Evolutionary conservation across 1,284 basidiomycete species (phyloP), one percentile per base, ranked within the genome.

Genomic region (Cystobasidium sp.): DNA sequence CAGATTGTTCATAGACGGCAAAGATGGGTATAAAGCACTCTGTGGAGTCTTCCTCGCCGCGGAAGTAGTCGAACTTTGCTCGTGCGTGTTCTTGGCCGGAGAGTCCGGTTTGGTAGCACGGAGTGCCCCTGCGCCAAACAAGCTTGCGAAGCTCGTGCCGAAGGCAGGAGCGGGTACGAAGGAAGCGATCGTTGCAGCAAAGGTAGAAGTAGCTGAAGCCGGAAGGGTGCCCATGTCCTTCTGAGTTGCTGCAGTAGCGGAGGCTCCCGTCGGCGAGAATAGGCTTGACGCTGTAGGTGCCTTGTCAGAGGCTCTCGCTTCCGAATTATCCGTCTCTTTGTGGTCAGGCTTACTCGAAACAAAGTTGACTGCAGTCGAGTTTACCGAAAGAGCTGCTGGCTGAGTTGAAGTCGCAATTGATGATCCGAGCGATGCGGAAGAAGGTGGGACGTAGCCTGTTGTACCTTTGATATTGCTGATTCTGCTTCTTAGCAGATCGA

Each of bases 151-250:
- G 53, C 62, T 65, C 7, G 70, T 24, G 8, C 63, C 47, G 47
- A 73, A 73, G 10, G 70, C 22, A 8, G 70, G 70, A 10, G 70
- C 70, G 18, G 70, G 70, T 39, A 73, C 70, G 52, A 73, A 73
- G 22, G 70, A 53, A 3, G 70, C 62, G 39, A 73, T 51, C 20
- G 70, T 62, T 14, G 51, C 31, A 3, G 70, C 62, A 43, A 73
- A 73, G 20, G 70, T 61, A 5, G 62, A 58, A 64, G 58, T 51
- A 43, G 63, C 44, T 20, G 62, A 66, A 9, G 58, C 20, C 1
- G 55, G 52, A n/a, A 49, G 44, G 20, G 58, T 20, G 14, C 56
- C 18, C 8, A 31, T 24, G 39, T 46, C 55, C 22, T 44, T 58
- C 41, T 31, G 22, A 37, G 46, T 37, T 31, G 20, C 18, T 22